Evolutionary conservation across 2,329 filamentous ascomycete genomes (phyloP).

Genomic region (Pseudodiploospora longispora): DNA sequence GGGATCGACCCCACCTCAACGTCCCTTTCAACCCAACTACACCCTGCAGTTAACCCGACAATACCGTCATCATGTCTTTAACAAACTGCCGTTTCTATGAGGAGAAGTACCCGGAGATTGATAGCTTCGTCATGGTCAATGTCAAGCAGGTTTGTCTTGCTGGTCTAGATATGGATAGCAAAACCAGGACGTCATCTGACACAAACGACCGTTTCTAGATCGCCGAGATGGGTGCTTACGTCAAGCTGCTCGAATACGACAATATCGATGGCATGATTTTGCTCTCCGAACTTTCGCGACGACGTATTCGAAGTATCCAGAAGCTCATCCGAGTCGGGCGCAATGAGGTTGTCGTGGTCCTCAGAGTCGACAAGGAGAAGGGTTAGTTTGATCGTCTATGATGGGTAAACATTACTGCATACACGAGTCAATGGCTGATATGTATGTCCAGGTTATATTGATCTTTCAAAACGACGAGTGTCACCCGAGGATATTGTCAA

Average conservation of each 20-base stretch:
- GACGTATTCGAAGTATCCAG: conserved; percentile 97
- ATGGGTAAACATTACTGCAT: neutral
- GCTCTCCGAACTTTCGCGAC: conserved; percentile 90
- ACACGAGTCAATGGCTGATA: conserved; percentile 10
- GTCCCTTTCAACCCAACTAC: conserved; percentile 14
- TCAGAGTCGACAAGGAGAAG: conserved; percentile 99
- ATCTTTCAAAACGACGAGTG: conserved; percentile 96
- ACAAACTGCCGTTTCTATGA: conserved; percentile 97
- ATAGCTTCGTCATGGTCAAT: conserved; percentile 99
- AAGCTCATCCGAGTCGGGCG: conserved; percentile 97
- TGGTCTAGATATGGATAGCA: no score
- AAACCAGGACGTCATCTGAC: conserved; percentile 1
- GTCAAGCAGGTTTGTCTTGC: conserved; percentile 73
- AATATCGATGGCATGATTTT: conserved; percentile 99
- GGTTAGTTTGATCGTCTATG: conserved; percentile 38
- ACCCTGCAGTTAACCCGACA: conserved; percentile 17
- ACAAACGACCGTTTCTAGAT: conserved; percentile 49
- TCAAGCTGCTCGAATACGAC: conserved; percentile 98
- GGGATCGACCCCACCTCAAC: conserved; percentile 23
- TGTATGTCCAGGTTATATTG: conserved; percentile 63
- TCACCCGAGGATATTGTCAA: conserved; percentile 96
- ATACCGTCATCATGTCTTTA: conserved; percentile 73
- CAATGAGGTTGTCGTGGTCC: conserved; percentile 97
- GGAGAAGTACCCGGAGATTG: conserved; percentile 90
- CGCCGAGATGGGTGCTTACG: conserved; percentile 99